phyloP scores from a whole-genome alignment of 2,329 filamentous ascomycete species.

The Pezicula neosporulosa region DNA sequence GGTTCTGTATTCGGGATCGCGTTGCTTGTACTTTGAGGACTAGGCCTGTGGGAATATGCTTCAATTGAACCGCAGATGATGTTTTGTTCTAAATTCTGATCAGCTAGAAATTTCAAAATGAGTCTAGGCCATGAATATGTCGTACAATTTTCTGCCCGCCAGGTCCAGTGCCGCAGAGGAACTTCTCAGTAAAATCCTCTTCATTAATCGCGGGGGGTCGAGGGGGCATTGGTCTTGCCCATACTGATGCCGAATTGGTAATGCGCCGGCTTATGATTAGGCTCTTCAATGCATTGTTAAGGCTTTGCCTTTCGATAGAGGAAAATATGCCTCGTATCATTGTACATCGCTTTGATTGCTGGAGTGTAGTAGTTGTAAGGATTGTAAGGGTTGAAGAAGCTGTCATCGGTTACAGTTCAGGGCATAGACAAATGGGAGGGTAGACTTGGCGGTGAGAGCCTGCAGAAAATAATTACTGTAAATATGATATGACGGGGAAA shows the following conservation, averaged over 20 bases:
- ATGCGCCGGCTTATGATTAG: constrained; percentile 9
- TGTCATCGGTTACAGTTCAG: too few relatives aligned
- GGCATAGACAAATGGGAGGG: too few relatives aligned
- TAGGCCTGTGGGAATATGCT: constrained; percentile 83
- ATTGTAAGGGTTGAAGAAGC: not conserved
- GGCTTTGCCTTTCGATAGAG: constrained; percentile 5
- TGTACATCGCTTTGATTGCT: constrained; percentile 14
- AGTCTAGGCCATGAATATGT: constrained; percentile 6
- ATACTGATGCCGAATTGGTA: constrained; percentile 13
- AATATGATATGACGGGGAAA: not conserved
- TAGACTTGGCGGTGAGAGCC: not conserved
- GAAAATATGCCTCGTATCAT: constrained; percentile 19
- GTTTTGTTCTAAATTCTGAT: constrained; percentile 76
- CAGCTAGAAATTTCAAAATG: constrained; percentile 1
- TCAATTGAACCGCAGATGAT: constrained; percentile 88
- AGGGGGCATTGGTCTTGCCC: constrained; percentile 65
- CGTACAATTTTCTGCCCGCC: constrained; percentile 91
- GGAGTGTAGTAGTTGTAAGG: not conserved
- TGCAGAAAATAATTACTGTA: too few relatives aligned
- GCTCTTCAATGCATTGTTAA: constrained; percentile 7
- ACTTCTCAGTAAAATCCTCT: constrained; percentile 76
- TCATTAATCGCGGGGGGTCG: constrained; percentile 71
- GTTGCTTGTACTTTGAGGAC: constrained; percentile 95
- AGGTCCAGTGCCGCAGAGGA: constrained; percentile 87
- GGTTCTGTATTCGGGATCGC: constrained; percentile 80